Conservation (phyloP, 495 filamentous ascomycete species). For the Podospora pseudocomata region DNA sequence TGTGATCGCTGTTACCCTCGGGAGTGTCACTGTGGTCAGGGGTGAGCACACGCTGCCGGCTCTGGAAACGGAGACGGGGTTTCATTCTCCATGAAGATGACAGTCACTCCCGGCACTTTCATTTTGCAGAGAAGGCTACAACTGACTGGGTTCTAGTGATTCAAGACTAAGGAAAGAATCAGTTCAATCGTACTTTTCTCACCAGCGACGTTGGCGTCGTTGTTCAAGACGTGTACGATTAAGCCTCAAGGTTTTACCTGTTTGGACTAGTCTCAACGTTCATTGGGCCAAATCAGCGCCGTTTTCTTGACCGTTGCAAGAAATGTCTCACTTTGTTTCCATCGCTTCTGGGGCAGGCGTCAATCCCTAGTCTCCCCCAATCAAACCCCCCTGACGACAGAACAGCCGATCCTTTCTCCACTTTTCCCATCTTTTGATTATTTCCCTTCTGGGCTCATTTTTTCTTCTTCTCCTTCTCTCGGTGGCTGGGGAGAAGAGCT, state of each 20-base stretch:
- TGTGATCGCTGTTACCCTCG: background rate
- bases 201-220: background rate
- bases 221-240: constrained; percentile 5
- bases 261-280: background rate
- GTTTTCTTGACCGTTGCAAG: constrained; percentile 22
- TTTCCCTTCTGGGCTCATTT: background rate
- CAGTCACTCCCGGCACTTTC: background rate
- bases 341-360: background rate
- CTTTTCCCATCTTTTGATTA: background rate
- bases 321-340: constrained; percentile 25
- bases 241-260: constrained; percentile 6
- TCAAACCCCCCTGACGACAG: background rate
- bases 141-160: background rate
- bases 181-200: background rate
- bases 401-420: background rate
- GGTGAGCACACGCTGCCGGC: background rate
- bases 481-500: constrained; percentile 4
- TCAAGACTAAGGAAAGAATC: background rate
- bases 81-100: background rate
- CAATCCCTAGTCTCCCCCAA: background rate
- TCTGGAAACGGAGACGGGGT: background rate
- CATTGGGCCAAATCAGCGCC: constrained; percentile 13
- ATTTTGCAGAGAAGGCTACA: background rate
- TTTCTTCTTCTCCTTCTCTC: background rate
- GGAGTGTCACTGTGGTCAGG: background rate